phyloP scores from a whole-genome alignment of 768 basidiomycete species.

The Kwoniella heveanensis region DNA sequence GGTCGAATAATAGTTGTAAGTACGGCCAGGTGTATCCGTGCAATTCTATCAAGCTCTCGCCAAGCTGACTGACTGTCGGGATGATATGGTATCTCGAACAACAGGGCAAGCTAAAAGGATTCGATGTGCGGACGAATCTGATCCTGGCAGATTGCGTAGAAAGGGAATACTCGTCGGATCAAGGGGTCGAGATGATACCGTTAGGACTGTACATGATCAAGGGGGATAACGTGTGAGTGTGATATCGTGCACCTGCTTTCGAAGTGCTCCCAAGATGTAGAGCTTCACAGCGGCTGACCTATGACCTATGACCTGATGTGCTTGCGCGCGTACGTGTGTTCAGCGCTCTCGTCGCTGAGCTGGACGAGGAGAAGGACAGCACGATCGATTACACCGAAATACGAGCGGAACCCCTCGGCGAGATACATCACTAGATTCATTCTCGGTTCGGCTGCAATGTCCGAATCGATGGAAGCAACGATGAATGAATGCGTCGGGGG shows the following conservation, averaged over 20 bases:
- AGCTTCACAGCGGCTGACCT: no score
- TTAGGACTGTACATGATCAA: slow-evolving; percentile 96
- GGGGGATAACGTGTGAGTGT: slow-evolving; percentile 92
- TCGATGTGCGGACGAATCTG: slow-evolving; percentile 93
- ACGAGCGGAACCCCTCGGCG: slow-evolving; percentile 77
- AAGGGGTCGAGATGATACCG: slow-evolving; percentile 90
- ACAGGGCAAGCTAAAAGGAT: slow-evolving; percentile 87
- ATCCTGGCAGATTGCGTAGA: slow-evolving; percentile 93
- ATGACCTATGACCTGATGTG: no score
- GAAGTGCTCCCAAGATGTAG: no score
- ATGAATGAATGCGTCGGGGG: no score
- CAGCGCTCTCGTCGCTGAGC: slow-evolving; percentile 58
- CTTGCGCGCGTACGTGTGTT: slow-evolving; percentile 76
- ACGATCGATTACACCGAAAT: slow-evolving; percentile 76
- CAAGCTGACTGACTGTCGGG: background rate
- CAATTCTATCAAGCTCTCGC: no score
- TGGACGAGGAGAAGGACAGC: slow-evolving; percentile 72
- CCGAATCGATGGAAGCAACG: no score
- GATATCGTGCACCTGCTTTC: no score
- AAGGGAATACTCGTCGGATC: slow-evolving; percentile 85
- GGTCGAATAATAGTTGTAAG: slow-evolving; percentile 89
- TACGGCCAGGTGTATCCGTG: slow-evolving; percentile 31
- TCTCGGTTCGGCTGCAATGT: no score
- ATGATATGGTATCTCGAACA: no score
- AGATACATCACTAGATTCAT: slow-evolving; percentile 46